A percentile compares a stretch with the other conserved stretches of the same genome.
phyloP scores from a whole-genome alignment of 352 stramenopile genomes.

The Blastocystis sp. region DNA sequence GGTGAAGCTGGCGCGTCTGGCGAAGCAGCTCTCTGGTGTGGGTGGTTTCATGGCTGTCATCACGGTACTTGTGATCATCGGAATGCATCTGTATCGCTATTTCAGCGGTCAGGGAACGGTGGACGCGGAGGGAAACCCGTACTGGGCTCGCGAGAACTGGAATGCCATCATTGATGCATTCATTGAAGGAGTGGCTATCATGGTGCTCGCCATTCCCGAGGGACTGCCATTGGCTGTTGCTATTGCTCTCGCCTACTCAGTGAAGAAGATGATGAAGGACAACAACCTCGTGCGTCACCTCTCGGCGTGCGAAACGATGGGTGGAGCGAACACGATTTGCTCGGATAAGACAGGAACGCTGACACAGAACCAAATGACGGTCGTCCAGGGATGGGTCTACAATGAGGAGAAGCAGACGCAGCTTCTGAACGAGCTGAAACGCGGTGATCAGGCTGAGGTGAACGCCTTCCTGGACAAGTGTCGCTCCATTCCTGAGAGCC shows the following conservation, averaged over 20 bases:
- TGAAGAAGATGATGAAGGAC: conserved; percentile 92
- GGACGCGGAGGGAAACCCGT: conserved; percentile 63
- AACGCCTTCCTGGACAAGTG: conserved; percentile 29
- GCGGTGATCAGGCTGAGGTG: conserved; percentile 9
- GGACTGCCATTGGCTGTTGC: conserved; percentile 81
- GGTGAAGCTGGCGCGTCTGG: conserved; percentile 79
- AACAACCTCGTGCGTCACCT: conserved; percentile 94
- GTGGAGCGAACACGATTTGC: conserved; percentile 92
- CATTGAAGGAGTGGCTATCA: conserved; percentile 74
- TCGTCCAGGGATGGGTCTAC: conserved; percentile 76
- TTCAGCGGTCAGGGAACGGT: conserved; percentile 59
- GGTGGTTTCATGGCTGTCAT: conserved; percentile 69
- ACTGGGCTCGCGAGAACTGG: conserved; percentile 64
- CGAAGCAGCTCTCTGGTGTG: conserved; percentile 75
- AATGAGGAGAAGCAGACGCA: conserved; percentile 64
- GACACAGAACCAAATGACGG: conserved; percentile 92
- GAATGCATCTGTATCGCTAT: conserved; percentile 52
- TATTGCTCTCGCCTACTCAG: conserved; percentile 84
- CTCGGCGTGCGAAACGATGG: conserved; percentile 92
- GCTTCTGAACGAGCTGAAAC: conserved; percentile 41
- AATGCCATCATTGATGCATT: conserved; percentile 78
- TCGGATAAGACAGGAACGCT: conserved; percentile 90
- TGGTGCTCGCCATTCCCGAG: conserved; percentile 84
- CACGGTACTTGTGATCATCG: conserved; percentile 68
- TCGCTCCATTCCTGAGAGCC: neutral